Percentiles rank a stretch among this genome's conserved stretches.
Evolutionary conservation across 495 filamentous ascomycete genomes (phyloP).

Genomic region (Evernia prunastri): DNA sequence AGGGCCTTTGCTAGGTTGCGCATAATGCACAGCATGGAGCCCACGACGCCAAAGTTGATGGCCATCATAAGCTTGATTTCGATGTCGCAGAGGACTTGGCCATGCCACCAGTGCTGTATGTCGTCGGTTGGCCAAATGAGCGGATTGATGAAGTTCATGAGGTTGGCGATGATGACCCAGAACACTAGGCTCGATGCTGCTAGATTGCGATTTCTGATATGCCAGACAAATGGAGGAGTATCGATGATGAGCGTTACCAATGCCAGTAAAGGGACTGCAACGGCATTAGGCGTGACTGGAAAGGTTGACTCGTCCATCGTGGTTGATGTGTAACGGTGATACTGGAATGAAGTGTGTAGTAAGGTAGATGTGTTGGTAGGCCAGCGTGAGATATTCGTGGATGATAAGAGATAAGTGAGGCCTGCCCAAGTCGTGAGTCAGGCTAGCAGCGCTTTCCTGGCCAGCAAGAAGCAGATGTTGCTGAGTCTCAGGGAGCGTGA

Average conservation of each 20-base stretch:
- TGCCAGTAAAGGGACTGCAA: slow-evolving; percentile 46
- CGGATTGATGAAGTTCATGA: slow-evolving; percentile 67
- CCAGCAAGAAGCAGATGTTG: slow-evolving; percentile 2
- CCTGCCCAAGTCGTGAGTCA: neutral
- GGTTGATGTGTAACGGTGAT: slow-evolving; percentile 3
- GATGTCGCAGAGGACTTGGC: slow-evolving; percentile 74
- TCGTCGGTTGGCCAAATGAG: slow-evolving; percentile 76
- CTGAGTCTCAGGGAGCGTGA: neutral
- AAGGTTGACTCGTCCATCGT: slow-evolving; percentile 25
- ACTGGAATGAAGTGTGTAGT: neutral
- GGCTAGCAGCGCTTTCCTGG: slow-evolving; percentile 1
- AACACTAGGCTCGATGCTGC: slow-evolving; percentile 55
- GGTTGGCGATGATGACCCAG: slow-evolving; percentile 59
- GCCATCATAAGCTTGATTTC: slow-evolving; percentile 64
- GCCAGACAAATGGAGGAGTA: slow-evolving; percentile 49
- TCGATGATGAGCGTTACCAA: slow-evolving; percentile 50
- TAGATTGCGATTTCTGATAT: slow-evolving; percentile 54
- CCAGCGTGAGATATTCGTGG: no score
- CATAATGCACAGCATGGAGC: slow-evolving; percentile 59
- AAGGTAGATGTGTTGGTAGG: neutral
- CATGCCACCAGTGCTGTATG: slow-evolving; percentile 60
- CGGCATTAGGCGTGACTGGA: slow-evolving; percentile 39
- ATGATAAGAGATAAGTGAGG: slow-evolving; percentile 3
- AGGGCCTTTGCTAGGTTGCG: slow-evolving; percentile 62
- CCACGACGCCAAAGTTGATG: slow-evolving; percentile 57